Evolutionary conservation across 2,329 filamentous ascomycete genomes (phyloP), one percentile per base, ranked within the genome.

Genomic region (Xylaria multiplex): DNA sequence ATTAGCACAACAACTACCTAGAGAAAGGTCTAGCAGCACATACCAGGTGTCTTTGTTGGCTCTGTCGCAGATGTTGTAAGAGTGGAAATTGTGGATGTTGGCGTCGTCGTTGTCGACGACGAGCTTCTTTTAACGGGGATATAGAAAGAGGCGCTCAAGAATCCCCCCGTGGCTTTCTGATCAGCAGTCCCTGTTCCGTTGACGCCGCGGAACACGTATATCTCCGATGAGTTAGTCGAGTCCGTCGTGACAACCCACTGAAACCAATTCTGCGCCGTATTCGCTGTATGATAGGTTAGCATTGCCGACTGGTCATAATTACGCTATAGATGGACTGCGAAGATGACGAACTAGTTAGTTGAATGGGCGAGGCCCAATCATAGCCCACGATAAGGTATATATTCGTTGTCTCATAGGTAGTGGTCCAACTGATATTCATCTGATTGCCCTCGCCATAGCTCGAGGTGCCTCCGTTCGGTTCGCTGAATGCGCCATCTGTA

Each of bases 361-460:
- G 71, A 16, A 72, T 55, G 6, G 69, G 73, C 2, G 53, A n/a
- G n/a, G 56, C 63, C 58, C 67, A 74, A 2, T 60, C 48, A 62
- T 70, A 74, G 13, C 66, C 69, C 16, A 58, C 57, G 7, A 74
- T 74, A 11, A 74, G 68, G 59, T 70, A 74, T 40, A 74, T 63
- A 61, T 70, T 72, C 16, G 71, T 70, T 3, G 69, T 72, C n/a
- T 71, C 68, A 19, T 70, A 74, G 11, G 49, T 48, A 5, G 70
- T 71, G 30, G 64, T 42, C 71, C 71, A 74, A 59, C 69, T 74
- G 19, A 72, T 65, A 42, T 72, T 74, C 72, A 73, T 70, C 52
- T 64, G 67, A 22, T 66, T 56, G 27, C 72, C 72, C n/a, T 65
- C 13, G 14, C 22, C 49, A 43, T 74, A 74, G 3, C 64, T 65